Evolutionary conservation across 2,329 filamentous ascomycete genomes (phyloP).

Genomic region (Cordyceps cateniannulata): DNA sequence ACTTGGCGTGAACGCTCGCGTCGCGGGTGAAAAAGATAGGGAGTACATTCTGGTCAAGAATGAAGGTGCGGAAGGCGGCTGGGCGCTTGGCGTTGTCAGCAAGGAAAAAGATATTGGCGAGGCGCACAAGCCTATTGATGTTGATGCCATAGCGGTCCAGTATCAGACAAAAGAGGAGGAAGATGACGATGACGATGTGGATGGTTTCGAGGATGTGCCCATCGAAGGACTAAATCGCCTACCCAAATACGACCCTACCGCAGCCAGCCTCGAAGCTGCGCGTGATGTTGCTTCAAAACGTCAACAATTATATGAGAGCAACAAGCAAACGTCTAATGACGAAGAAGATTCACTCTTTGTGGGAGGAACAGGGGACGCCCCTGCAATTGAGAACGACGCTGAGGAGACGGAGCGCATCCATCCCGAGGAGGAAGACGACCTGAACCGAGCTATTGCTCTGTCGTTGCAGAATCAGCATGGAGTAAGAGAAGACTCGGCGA

Average conservation of each 20-base stretch:
- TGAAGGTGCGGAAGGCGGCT: slow-evolving; percentile 88
- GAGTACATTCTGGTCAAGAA: slow-evolving; percentile 98
- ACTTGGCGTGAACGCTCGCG: slow-evolving; percentile 56
- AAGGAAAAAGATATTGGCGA: slow-evolving; percentile 74
- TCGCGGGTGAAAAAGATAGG: slow-evolving; percentile 79
- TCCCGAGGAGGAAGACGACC: slow-evolving; percentile 49
- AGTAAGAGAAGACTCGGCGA: slow-evolving; percentile 23
- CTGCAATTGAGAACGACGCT: slow-evolving; percentile 17
- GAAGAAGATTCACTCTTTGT: slow-evolving; percentile 46
- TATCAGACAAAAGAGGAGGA: slow-evolving; percentile 53
- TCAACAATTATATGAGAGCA: slow-evolving; percentile 22
- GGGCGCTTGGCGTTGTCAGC: slow-evolving; percentile 89
- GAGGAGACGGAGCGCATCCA: slow-evolving; percentile 32
- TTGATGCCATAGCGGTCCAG: slow-evolving; percentile 61
- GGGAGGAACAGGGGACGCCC: slow-evolving; percentile 24
- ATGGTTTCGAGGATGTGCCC: slow-evolving; percentile 86
- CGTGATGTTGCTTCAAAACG: slow-evolving; percentile 21
- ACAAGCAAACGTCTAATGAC: slow-evolving; percentile 21
- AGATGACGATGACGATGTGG: slow-evolving; percentile 58
- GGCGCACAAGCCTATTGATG: slow-evolving; percentile 82
- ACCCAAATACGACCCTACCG: slow-evolving; percentile 47
- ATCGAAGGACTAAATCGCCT: slow-evolving; percentile 84
- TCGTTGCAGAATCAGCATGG: slow-evolving; percentile 65
- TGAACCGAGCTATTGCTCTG: slow-evolving; percentile 76
- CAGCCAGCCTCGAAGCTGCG: slow-evolving; percentile 20